Evolutionary conservation across 208 protist genomes (phyloP).

Genomic region (Leishmania guyanensis): DNA sequence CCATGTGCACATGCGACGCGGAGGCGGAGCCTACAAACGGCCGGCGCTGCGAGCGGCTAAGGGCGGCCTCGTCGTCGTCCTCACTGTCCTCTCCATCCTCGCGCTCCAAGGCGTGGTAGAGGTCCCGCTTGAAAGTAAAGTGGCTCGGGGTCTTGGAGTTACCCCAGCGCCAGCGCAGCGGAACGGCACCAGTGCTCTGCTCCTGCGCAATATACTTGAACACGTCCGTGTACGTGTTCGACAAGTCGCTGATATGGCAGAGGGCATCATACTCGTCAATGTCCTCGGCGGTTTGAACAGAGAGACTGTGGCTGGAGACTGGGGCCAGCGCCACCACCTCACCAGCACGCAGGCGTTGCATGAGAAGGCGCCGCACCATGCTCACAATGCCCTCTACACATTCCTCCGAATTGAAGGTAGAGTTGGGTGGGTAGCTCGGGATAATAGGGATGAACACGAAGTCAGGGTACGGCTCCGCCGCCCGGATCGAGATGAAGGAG

Average conservation of each 20-base stretch:
- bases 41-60: slow-evolving; percentile 18
- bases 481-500: slow-evolving; percentile 44
- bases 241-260: slow-evolving; percentile 40
- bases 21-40: neutral
- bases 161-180: slow-evolving; percentile 46
- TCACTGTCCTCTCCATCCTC: slow-evolving; percentile 42
- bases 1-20: slow-evolving; percentile 22
- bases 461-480: slow-evolving; percentile 39
- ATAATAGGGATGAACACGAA: slow-evolving; percentile 53
- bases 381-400: slow-evolving; percentile 42
- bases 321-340: slow-evolving; percentile 40
- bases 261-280: slow-evolving; percentile 41
- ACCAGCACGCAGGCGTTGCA: slow-evolving; percentile 42
- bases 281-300: slow-evolving; percentile 26
- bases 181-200: slow-evolving; percentile 28
- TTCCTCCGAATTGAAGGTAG: slow-evolving; percentile 46
- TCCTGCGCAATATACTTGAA: slow-evolving; percentile 46
- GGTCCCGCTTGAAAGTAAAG: slow-evolving; percentile 48
- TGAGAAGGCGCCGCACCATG: slow-evolving; percentile 46
- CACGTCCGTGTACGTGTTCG: slow-evolving; percentile 30
- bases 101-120: slow-evolving; percentile 37
- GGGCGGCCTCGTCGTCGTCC: slow-evolving; percentile 33
- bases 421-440: slow-evolving; percentile 41
- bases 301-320: slow-evolving; percentile 16
- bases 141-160: slow-evolving; percentile 50